Conservation (phyloP, 1,139 yeast species). For the Tardiomyces depauwii region DNA sequence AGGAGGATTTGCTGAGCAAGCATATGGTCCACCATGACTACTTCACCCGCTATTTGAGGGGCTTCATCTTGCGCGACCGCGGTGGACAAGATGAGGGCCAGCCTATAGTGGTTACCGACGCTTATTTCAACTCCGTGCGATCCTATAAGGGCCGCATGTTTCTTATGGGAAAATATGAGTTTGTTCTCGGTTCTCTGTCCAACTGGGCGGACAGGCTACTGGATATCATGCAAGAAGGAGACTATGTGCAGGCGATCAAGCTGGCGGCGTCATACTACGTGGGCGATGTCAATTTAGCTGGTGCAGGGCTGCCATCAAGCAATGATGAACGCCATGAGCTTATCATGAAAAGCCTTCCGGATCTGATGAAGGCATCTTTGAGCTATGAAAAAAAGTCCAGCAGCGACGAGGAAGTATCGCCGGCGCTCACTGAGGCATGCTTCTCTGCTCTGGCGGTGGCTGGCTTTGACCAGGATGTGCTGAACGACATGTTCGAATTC, state of each 20-base stretch:
- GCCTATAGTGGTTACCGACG: constrained; percentile 23
- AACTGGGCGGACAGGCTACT: constrained; percentile 66
- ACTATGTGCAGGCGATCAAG: constrained; percentile 45
- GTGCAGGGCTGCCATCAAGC: constrained; percentile 42
- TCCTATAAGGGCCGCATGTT: constrained; percentile 37
- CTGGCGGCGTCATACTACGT: constrained; percentile 44
- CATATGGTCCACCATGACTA: constrained; percentile 34
- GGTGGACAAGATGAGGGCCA: constrained; percentile 7
- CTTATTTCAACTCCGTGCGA: constrained; percentile 28
- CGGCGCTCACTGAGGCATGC: constrained; percentile 24
- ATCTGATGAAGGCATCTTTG: constrained; percentile 45
- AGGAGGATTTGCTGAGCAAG: constrained; percentile 35
- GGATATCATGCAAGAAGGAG: constrained; percentile 36
- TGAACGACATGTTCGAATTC: constrained; percentile 45
- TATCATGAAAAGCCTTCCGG: constrained; percentile 44
- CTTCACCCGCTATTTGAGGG: constrained; percentile 20
- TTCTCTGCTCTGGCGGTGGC: constrained; percentile 33
- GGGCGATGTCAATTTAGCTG: constrained; percentile 36
- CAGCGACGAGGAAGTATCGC: constrained; percentile 4
- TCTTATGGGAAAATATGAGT: constrained; percentile 37
- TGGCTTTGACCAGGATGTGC: constrained; percentile 24
- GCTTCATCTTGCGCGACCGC: constrained; percentile 12
- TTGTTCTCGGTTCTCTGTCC: constrained; percentile 45
- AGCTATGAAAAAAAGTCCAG: constrained; percentile 29
- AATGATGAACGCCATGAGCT: constrained; percentile 34